phyloP scores from a whole-genome alignment of 345 rosid genomes.

The Ceriops tagal region DNA sequence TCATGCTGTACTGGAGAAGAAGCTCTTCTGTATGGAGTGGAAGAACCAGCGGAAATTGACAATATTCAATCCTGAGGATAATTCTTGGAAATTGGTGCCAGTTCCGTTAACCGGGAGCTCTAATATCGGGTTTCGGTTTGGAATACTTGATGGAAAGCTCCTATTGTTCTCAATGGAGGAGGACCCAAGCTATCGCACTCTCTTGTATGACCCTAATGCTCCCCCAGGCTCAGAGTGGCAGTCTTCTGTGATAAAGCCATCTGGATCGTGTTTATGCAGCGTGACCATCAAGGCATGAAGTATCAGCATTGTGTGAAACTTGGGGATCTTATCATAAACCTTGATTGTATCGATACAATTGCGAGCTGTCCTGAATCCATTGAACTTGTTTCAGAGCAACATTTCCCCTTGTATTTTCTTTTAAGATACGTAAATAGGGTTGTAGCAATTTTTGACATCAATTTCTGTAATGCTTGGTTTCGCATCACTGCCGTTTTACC shows the following conservation, averaged over 20 bases:
- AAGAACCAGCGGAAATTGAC: slow-evolving; percentile 76
- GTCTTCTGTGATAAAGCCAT: slow-evolving; percentile 58
- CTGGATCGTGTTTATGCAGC: slow-evolving; percentile 65
- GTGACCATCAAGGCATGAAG: slow-evolving; percentile 70
- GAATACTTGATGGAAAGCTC: slow-evolving; percentile 70
- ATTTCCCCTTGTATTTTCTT: neutral
- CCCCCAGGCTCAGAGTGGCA: slow-evolving; percentile 71
- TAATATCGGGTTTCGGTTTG: slow-evolving; percentile 60
- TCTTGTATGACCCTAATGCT: slow-evolving; percentile 73
- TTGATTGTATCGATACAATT: slow-evolving; percentile 4
- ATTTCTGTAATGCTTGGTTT: too few relatives aligned
- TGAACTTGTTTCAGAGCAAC: neutral
- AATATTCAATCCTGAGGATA: slow-evolving; percentile 56
- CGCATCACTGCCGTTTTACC: too few relatives aligned
- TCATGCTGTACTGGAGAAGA: slow-evolving; percentile 68
- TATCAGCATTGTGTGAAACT: neutral
- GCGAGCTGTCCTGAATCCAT: neutral
- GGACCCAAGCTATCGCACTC: slow-evolving; percentile 46
- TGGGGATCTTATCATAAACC: neutral
- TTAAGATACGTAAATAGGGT: neutral
- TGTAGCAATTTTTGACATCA: too few relatives aligned
- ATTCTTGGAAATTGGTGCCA: slow-evolving; percentile 69
- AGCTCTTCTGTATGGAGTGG: slow-evolving; percentile 90
- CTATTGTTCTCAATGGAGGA: slow-evolving; percentile 58
- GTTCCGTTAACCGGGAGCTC: slow-evolving; percentile 77